These are phyloP conservation scores for Cenococcum geophilum DNA, from an alignment of 495 filamentous ascomycete genomes.

Conservation along the genomic window DNA sequence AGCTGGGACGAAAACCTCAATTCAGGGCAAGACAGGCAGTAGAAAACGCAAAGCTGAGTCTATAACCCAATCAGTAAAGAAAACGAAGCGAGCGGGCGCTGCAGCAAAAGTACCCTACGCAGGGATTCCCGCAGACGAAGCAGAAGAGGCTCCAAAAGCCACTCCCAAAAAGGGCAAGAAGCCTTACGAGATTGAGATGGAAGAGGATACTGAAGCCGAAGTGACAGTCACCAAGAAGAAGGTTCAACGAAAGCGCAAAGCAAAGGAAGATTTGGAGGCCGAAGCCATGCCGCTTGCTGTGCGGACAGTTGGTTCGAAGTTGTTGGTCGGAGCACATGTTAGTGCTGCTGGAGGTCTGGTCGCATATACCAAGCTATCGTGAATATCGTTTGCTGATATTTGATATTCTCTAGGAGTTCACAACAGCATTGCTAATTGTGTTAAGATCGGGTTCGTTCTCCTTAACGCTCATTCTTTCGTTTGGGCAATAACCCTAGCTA, in stretches of 20 bases:
- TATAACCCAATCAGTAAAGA: neutral
- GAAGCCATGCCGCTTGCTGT: conserved; percentile 58
- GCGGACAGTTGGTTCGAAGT: conserved; percentile 62
- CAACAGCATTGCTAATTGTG: conserved; percentile 73
- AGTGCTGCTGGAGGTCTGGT: conserved; percentile 59
- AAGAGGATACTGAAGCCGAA: conserved; percentile 8
- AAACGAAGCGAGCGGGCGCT: neutral
- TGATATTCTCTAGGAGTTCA: conserved; percentile 59
- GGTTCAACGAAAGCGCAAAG: conserved; percentile 43
- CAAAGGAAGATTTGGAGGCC: conserved; percentile 43
- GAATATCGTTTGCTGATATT: neutral
- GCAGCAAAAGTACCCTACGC: neutral
- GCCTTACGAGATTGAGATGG: conserved; percentile 3
- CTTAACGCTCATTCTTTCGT: neutral
- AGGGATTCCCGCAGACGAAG: neutral
- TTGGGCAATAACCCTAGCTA: conserved; percentile 10
- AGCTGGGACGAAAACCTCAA: neutral
- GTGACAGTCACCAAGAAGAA: conserved; percentile 38
- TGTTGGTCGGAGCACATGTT: conserved; percentile 90
- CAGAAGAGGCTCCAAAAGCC: neutral
- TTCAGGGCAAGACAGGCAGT: neutral
- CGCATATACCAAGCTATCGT: conserved; percentile 38
- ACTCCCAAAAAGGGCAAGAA: neutral
- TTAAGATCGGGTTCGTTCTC: conserved; percentile 58
- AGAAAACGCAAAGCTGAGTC: conserved; percentile 6